Conservation (phyloP, 2,329 filamentous ascomycete genomes). For the Neofusicoccum kwambonambiense region DNA sequence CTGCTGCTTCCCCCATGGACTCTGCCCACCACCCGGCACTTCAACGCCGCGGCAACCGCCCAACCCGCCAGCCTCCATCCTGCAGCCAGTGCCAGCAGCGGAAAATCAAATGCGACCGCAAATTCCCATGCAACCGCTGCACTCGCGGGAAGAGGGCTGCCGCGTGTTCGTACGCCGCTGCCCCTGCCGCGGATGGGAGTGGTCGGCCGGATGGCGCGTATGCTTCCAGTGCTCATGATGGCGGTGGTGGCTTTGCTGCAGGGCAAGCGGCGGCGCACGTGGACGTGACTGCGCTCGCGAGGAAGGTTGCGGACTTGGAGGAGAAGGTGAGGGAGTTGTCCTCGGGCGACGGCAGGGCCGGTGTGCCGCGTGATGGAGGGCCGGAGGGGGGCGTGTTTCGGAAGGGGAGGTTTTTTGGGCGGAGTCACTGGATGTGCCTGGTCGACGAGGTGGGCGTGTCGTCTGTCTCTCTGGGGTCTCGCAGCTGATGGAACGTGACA, state of each 20-base stretch:
- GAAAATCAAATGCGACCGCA: constrained; percentile 30
- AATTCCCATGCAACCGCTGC: constrained; percentile 27
- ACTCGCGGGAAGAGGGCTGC: constrained; percentile 12
- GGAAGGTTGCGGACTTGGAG: background rate
- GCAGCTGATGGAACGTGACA: background rate
- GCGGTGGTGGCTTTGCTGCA: too few relatives aligned
- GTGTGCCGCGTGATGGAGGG: constrained; percentile 16
- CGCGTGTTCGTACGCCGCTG: constrained; percentile 16
- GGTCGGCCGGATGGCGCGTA: too few relatives aligned
- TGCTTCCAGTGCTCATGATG: too few relatives aligned
- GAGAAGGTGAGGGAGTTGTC: background rate
- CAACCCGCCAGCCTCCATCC: constrained; percentile 20
- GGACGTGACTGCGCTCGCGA: too few relatives aligned
- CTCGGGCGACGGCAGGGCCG: background rate
- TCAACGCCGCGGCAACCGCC: too few relatives aligned
- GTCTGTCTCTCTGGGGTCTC: constrained; percentile 13
- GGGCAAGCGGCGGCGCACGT: too few relatives aligned
- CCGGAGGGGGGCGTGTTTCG: background rate
- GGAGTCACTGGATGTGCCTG: constrained; percentile 55
- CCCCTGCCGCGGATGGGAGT: too few relatives aligned
- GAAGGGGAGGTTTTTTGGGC: constrained; percentile 50
- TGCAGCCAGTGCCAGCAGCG: constrained; percentile 28
- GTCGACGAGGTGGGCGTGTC: constrained; percentile 44
- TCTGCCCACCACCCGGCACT: too few relatives aligned
- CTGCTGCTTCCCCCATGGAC: too few relatives aligned